Percentiles rank a stretch among this genome's conserved stretches.
phyloP scores from a whole-genome alignment of 805 yeast genomes.

The Kuraishia hungarica region DNA sequence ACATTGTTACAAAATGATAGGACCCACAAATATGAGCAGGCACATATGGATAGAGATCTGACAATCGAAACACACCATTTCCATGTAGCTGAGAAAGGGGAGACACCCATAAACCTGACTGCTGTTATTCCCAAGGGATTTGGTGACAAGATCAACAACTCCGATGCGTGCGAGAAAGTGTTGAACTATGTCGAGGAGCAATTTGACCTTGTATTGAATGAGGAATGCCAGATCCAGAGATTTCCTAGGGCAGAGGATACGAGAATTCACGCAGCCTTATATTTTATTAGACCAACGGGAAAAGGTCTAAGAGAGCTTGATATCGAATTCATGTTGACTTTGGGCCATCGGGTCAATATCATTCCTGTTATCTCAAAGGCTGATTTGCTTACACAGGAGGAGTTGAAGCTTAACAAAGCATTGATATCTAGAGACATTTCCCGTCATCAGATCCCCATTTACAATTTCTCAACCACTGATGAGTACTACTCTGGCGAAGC shows the following conservation, averaged over 20 bases:
- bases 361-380: constrained; percentile 80
- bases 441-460: constrained; percentile 14
- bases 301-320: constrained; percentile 61
- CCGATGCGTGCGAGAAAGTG: constrained; percentile 48
- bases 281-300: constrained; percentile 70
- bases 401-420: constrained; percentile 32
- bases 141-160: constrained; percentile 63
- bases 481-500: not conserved
- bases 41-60: constrained; percentile 24
- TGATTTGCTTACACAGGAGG: constrained; percentile 58
- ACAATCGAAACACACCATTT: constrained; percentile 27
- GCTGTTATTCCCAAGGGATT: constrained; percentile 67
- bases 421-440: constrained; percentile 34
- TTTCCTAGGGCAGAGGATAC: constrained; percentile 39
- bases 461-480: constrained; percentile 15
- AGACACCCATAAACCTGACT: constrained; percentile 45
- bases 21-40: constrained; percentile 23
- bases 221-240: constrained; percentile 54
- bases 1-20: constrained; percentile 31
- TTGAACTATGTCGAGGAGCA: constrained; percentile 70
- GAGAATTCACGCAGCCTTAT: constrained; percentile 79
- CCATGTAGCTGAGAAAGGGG: constrained; percentile 44
- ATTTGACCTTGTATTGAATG: constrained; percentile 61
- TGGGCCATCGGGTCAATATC: constrained; percentile 64
- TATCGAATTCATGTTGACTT: constrained; percentile 56